Conservation (phyloP, 2,329 filamentous ascomycete species). For the Gaeumannomyces sp. region DNA sequence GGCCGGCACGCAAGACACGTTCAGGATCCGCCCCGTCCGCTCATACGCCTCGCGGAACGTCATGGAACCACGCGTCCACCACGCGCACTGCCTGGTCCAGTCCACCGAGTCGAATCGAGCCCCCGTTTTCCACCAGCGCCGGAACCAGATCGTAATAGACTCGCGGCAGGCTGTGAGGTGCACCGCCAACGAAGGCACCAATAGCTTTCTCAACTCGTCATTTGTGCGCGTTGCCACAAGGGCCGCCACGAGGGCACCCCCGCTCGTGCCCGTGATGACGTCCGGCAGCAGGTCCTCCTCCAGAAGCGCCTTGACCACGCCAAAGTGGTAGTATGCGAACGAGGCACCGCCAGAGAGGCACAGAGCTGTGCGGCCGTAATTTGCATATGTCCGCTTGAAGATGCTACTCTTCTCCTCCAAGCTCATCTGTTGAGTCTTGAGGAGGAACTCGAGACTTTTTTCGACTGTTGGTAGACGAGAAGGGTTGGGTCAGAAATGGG, state of each 20-base stretch:
- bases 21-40: slow-evolving; percentile 86
- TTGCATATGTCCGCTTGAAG: slow-evolving; percentile 84
- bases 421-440: slow-evolving; percentile 60
- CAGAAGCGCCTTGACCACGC: slow-evolving; percentile 81
- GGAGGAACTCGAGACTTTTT: slow-evolving; percentile 59
- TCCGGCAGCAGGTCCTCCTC: slow-evolving; percentile 82
- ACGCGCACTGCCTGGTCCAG: slow-evolving; percentile 78
- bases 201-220: slow-evolving; percentile 76
- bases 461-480: slow-evolving; percentile 44
- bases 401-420: slow-evolving; percentile 69
- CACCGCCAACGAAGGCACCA: slow-evolving; percentile 80
- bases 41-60: slow-evolving; percentile 95
- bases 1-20: slow-evolving; percentile 91
- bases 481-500: slow-evolving; percentile 13
- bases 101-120: slow-evolving; percentile 90
- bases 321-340: slow-evolving; percentile 96
- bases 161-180: slow-evolving; percentile 85
- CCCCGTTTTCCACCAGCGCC: slow-evolving; percentile 85
- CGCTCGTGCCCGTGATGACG: slow-evolving; percentile 94
- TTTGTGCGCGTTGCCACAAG: slow-evolving; percentile 86
- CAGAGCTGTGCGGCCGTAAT: slow-evolving; percentile 86
- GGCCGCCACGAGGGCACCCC: slow-evolving; percentile 82
- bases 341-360: slow-evolving; percentile 90
- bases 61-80: slow-evolving; percentile 87
- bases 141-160: slow-evolving; percentile 65